Percentiles rank a stretch among this genome's conserved stretches.
Evolutionary conservation across 1,284 basidiomycete species (phyloP).

Genomic region (Stereum hirsutum): DNA sequence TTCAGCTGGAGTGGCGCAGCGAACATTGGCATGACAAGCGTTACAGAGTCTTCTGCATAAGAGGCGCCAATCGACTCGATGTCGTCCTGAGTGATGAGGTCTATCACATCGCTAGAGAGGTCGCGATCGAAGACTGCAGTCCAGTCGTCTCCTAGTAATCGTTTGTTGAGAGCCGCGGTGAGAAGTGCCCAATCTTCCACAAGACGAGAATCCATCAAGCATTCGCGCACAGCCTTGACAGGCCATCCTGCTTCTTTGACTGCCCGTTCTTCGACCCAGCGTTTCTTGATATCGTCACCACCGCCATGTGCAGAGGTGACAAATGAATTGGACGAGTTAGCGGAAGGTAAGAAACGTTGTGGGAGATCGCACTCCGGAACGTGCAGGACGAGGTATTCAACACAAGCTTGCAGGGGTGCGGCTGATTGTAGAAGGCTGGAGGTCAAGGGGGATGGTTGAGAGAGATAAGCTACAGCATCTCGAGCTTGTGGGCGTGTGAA

Average conservation of each 20-base stretch:
- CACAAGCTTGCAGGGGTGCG: constrained; percentile 52
- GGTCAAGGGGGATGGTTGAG: constrained; percentile 40
- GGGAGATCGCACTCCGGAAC: constrained; percentile 76
- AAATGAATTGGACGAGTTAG: constrained; percentile 63
- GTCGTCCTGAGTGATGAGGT: constrained; percentile 45
- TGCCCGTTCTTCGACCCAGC: constrained; percentile 81
- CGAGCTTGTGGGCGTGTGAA: constrained; percentile 45
- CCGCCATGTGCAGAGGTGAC: constrained; percentile 55
- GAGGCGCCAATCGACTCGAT: constrained; percentile 61
- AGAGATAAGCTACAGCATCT: constrained; percentile 42
- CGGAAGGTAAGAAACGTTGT: constrained; percentile 47
- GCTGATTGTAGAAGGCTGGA: constrained; percentile 39
- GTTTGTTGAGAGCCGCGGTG: constrained; percentile 37
- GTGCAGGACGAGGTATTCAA: constrained; percentile 71
- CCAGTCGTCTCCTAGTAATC: constrained; percentile 34
- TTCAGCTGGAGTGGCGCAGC: constrained; percentile 60
- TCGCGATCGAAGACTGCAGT: constrained; percentile 11
- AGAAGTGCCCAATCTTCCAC: constrained; percentile 42
- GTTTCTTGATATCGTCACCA: constrained; percentile 53
- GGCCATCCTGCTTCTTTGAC: constrained; percentile 85
- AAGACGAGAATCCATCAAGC: constrained; percentile 28
- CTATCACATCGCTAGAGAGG: constrained; percentile 13
- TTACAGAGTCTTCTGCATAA: constrained; percentile 22
- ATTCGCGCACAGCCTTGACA: constrained; percentile 55
- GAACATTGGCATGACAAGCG: constrained; percentile 55